A percentile compares a stretch with the other conserved stretches of the same genome.
phyloP scores from a whole-genome alignment of 257 asterid species.

The Rubia yunnanensis region DNA sequence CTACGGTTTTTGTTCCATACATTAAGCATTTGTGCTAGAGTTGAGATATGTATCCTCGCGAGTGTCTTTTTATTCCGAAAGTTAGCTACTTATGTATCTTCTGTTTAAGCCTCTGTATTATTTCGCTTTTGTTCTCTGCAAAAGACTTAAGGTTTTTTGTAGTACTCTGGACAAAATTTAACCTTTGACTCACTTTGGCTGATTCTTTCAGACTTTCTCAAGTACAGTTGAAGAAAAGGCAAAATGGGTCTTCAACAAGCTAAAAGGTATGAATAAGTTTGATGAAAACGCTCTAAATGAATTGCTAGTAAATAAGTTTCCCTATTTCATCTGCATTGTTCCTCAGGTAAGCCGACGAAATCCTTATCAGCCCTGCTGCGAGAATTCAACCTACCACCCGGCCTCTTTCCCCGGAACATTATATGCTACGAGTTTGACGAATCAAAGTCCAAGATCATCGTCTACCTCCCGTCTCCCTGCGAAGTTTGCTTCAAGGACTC shows the following conservation, averaged over 20 bases:
- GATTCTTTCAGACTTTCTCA: slow-evolving; percentile 52
- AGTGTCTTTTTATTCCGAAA: not conserved
- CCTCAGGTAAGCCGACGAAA: slow-evolving; percentile 65
- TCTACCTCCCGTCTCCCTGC: slow-evolving; percentile 57
- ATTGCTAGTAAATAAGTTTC: too few species aligned
- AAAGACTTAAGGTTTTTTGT: not conserved
- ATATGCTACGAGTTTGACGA: slow-evolving; percentile 73
- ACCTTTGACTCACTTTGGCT: not conserved
- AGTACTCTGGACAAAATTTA: not conserved
- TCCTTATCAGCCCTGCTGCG: slow-evolving; percentile 65
- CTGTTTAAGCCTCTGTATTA: not conserved
- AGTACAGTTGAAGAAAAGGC: slow-evolving; percentile 93
- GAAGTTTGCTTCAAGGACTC: slow-evolving; percentile 92
- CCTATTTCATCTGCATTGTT: not conserved
- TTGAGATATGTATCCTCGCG: not conserved
- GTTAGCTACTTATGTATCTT: not conserved
- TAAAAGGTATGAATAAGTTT: slow-evolving; percentile 62
- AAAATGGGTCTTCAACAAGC: slow-evolving; percentile 94
- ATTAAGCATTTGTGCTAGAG: not conserved
- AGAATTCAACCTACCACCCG: slow-evolving; percentile 74
- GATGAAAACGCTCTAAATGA: not conserved
- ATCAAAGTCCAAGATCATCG: slow-evolving; percentile 51
- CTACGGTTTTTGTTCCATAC: too few species aligned
- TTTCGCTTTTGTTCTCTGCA: not conserved
- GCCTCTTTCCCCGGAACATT: slow-evolving; percentile 85